Evolutionary conservation across 2,329 filamentous ascomycete genomes (phyloP).

Genomic region (Aspergillus transmontanensis): DNA sequence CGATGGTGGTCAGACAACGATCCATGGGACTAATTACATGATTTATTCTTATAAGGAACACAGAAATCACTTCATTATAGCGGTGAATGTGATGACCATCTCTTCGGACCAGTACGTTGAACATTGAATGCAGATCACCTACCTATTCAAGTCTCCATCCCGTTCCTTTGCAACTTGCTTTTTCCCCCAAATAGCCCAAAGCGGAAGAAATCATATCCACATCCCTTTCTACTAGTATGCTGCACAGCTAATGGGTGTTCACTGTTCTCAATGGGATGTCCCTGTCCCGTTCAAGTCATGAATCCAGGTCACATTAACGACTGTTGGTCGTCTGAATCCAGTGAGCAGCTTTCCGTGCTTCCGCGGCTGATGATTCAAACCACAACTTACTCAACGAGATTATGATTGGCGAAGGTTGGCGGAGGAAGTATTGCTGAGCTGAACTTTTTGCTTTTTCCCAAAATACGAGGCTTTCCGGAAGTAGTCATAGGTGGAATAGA

Average conservation of each 20-base stretch:
- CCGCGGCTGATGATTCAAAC: not conserved
- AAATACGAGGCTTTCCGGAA: not conserved
- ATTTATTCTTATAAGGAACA: not conserved
- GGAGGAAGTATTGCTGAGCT: not conserved
- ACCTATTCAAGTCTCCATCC: not conserved
- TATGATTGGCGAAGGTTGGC: not conserved
- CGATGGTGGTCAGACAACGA: no score
- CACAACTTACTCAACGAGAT: not conserved
- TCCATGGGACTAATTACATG: no score
- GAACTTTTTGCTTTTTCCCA: not conserved
- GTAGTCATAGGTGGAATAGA: not conserved
- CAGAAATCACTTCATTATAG: not conserved
- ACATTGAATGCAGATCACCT: not conserved
- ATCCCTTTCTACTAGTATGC: not conserved
- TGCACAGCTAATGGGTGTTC: not conserved
- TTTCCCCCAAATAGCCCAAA: not conserved
- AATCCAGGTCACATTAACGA: not conserved
- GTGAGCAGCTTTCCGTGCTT: not conserved
- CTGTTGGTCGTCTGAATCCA: not conserved
- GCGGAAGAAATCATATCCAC: not conserved
- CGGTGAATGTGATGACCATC: not conserved
- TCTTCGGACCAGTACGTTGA: not conserved
- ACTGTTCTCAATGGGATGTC: not conserved
- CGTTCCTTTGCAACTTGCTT: not conserved
- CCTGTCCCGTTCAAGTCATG: not conserved